Evolutionary conservation across 257 asterid genomes (phyloP), one percentile per base, ranked within the genome.

Genomic region (Solanum medicagineum): DNA sequence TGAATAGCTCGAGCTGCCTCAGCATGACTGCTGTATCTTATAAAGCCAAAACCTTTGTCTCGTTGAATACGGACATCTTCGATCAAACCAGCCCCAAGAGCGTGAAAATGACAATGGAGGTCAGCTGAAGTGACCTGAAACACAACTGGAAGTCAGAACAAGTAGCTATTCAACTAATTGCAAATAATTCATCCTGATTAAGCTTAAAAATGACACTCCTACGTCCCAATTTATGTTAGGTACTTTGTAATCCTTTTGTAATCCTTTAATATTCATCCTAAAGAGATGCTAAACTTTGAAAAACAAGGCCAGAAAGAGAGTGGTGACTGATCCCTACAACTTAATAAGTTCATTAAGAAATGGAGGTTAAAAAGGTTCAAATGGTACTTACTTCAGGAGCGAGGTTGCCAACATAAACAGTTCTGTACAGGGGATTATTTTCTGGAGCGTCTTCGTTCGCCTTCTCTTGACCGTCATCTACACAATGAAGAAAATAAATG

Each of bases 1-100:
- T 92, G 97, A 87, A 95, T 95, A 71, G 97, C 98, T 47, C 88
- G 94, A 84, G 97, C 98, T 80, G 98, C 97, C 89, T 93, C 98
- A 82, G 92, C 95, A 84, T 95, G 98, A 87, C 49, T 93, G 90
- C 93, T 93, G 90, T 92, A 95, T 87, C 98, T 87, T 51, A 95
- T 88, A 85, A 95, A 95, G 24, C 98, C 98, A 87, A 95, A 95
- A 54, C 98, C 98, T 91, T 93, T 95, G 92, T 93, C 98, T 81
- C 95, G 87, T 80, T 95, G 98, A 82, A 95, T 89, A 81, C 97
- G 97, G 44, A 95, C 93, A 87, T 95, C 98, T 89, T 93, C 98
- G 71, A 95, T 93, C 19, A 89, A 91, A 81, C 98, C 97, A 73
- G 88, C 97, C 8, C 98, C 94, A 24, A 93, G 92, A 80, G 92